Evolutionary conservation across 495 filamentous ascomycete species (phyloP), one percentile per base, ranked within the genome.

Genomic region (Aspergillus incahuasiensis): DNA sequence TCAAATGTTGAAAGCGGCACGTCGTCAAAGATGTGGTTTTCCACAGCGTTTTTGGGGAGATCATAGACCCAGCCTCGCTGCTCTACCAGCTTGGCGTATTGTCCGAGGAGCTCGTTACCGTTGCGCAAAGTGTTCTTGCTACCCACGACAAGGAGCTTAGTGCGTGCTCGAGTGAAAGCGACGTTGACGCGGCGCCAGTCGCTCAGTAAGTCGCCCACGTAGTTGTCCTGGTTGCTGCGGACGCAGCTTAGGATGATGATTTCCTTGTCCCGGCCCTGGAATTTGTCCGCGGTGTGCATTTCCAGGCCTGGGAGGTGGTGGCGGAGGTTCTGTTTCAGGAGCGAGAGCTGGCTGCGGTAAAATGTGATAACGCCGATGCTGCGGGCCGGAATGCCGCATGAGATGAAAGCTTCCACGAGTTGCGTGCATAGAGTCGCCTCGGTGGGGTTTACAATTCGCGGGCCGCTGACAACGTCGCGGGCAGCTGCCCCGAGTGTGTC

Each of bases 281-380:
- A 98, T 50, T 90, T 89, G 64, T 98, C 94, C 5, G 94, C 89
- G 0, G 94, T 97, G 70, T 97, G 90, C 82, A 97, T 90, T 69
- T 98, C 94, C 12, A 98, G 82, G 1, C 75, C 81, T 7, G 79
- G 70, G 3, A 71, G 59, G 56, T 74, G 63, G 42, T 68, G 75
- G 21, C 79, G 77, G 44, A 84, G 70, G 21, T 70, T 75, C 32
- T 84, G 82, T 44, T 77, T 77, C 13, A 87, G 73, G 12, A 86
- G 67, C 0, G 81, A 77, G 0, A 98, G 86, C 67, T 98, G 94
- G 28, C 89, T 92, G 58, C 92, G 89, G 74, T 98, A 98, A 68
- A 96, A 89, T n/a, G 94, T 95, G 67, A 98, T 96, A 60, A 97
- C 86, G n/a, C 94, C 94, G 46, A 98, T 92, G 41, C 91, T 86